phyloP scores from a whole-genome alignment of 2,329 filamentous ascomycete genomes.

The Cladosporium sp. region DNA sequence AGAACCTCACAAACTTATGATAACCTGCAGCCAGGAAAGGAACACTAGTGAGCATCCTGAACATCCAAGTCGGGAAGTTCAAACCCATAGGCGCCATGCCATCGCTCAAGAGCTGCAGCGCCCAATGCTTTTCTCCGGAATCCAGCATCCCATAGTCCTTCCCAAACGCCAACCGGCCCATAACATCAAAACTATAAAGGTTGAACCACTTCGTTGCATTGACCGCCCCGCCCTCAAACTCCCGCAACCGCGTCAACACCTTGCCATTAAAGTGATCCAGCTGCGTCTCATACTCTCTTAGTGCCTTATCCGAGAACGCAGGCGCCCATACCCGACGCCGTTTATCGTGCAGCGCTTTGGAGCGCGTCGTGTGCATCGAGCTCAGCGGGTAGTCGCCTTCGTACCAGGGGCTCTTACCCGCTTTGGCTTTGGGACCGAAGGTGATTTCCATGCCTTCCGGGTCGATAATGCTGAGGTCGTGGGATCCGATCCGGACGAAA shows the following conservation, averaged over 20 bases:
- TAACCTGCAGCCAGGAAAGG: constrained; percentile 38
- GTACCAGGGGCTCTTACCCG: constrained; percentile 47
- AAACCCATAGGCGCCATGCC: constrained; percentile 32
- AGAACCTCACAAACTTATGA: constrained; percentile 40
- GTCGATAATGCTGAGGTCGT: constrained; percentile 39
- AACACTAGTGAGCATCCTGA: constrained; percentile 33
- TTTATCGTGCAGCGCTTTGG: constrained; percentile 40
- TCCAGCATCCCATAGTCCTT: constrained; percentile 44
- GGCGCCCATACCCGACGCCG: constrained; percentile 44
- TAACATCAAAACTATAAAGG: constrained; percentile 48
- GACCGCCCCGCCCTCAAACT: constrained; percentile 33
- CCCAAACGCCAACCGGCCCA: constrained; percentile 48
- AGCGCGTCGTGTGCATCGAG: constrained; percentile 43
- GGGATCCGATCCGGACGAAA: constrained; percentile 39
- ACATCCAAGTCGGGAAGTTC: constrained; percentile 37
- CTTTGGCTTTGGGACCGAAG: constrained; percentile 41
- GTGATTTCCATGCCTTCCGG: constrained; percentile 41
- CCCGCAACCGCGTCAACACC: constrained; percentile 36
- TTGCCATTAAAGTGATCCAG: constrained; percentile 40
- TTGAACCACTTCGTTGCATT: constrained; percentile 44
- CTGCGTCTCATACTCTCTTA: constrained; percentile 45
- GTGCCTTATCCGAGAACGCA: constrained; percentile 43
- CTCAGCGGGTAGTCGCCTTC: constrained; percentile 35
- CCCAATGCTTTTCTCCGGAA: constrained; percentile 36
- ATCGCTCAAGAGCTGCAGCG: constrained; percentile 40